A percentile compares a stretch with the other conserved stretches of the same genome.
Evolutionary conservation across 495 filamentous ascomycete genomes (phyloP).

Genomic region (Achaetomiella virescens): DNA sequence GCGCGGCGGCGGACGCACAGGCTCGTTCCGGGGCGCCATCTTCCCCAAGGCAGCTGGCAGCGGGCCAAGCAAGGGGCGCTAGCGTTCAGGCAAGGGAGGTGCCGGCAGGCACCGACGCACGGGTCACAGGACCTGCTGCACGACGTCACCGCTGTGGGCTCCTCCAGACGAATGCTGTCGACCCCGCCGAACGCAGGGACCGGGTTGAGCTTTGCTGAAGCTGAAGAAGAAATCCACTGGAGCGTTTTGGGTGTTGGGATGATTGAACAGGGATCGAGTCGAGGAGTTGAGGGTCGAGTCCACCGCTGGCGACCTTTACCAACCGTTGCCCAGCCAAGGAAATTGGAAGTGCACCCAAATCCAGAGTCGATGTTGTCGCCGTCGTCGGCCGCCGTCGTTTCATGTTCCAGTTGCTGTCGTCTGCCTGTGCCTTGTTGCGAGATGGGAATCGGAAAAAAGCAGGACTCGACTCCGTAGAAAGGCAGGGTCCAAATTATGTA

Average conservation of each 20-base stretch:
- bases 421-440: background rate
- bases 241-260: background rate
- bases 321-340: background rate
- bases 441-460: background rate
- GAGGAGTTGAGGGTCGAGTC: background rate
- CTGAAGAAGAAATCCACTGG: background rate
- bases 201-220: background rate
- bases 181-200: background rate
- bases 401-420: background rate
- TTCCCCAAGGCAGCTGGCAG: too few species aligned
- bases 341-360: background rate
- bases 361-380: background rate
- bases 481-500: constrained; percentile 1
- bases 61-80: too few species aligned
- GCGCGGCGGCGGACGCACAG: constrained; percentile 32
- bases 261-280: background rate
- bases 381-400: background rate
- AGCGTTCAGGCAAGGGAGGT: background rate
- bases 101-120: constrained; percentile 8
- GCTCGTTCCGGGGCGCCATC: constrained; percentile 34
- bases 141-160: constrained; percentile 3
- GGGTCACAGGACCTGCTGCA: background rate
- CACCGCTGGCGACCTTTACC: background rate
- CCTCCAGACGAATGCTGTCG: background rate
- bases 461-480: background rate